phyloP scores from a whole-genome alignment of 257 asterid genomes.

The Solanum etuberosum region DNA sequence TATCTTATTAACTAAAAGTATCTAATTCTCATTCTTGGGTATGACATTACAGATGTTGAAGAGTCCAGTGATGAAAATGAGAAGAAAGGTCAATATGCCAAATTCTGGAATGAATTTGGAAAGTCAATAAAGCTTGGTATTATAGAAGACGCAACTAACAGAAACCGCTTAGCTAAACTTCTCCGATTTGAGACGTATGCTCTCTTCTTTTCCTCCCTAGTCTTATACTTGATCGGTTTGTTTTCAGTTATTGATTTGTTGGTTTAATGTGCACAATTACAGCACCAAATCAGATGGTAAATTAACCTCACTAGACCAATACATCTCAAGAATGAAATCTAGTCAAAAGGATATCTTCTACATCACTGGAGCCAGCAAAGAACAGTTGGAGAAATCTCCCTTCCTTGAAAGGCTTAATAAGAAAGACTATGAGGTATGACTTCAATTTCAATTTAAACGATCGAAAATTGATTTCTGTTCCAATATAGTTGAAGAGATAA shows the following conservation, averaged over 20 bases:
- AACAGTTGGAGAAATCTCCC: conserved; percentile 91
- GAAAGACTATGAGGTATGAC: conserved; percentile 76
- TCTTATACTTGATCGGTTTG: background rate
- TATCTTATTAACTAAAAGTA: background rate
- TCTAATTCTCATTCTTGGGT: background rate
- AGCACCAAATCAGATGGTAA: conserved; percentile 92
- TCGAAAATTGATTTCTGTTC: background rate
- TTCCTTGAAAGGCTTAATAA: conserved; percentile 85
- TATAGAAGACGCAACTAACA: conserved; percentile 78
- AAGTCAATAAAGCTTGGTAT: conserved; percentile 92
- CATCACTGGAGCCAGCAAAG: conserved; percentile 89
- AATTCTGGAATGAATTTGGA: conserved; percentile 93
- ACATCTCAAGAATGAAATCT: conserved; percentile 87
- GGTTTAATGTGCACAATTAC: background rate
- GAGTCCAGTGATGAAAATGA: conserved; percentile 64
- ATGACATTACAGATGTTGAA: conserved; percentile 43
- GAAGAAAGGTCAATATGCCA: conserved; percentile 80
- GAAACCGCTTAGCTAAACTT: conserved; percentile 84
- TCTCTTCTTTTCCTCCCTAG: background rate
- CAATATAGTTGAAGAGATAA: background rate
- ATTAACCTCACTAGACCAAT: conserved; percentile 79
- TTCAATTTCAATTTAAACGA: background rate
- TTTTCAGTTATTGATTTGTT: background rate
- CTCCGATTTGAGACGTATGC: conserved; percentile 81
- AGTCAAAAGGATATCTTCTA: conserved; percentile 96